Conservation (phyloP, 2,329 filamentous ascomycete genomes). For the Aspergillus sp. region DNA sequence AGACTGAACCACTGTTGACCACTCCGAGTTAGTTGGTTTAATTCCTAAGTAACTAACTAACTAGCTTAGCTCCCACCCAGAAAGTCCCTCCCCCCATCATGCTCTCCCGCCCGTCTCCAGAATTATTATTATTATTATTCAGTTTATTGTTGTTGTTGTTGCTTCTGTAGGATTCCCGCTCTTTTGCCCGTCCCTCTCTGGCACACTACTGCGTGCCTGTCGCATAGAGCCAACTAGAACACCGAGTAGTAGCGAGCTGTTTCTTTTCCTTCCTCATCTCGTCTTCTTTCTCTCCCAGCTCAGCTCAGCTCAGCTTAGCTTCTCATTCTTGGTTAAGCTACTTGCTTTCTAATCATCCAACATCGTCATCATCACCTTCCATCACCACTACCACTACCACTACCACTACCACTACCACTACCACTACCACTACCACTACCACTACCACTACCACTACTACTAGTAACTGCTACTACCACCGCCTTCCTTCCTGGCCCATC, state of each 20-base stretch:
- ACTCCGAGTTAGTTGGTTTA: background rate
- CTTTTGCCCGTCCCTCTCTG: background rate
- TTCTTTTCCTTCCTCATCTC: no score
- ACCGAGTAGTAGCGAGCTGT: no score
- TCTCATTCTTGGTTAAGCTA: background rate
- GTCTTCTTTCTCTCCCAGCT: no score
- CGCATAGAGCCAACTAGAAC: background rate
- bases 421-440: no score
- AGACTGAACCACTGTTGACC: constrained; percentile 1
- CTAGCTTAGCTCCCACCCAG: background rate
- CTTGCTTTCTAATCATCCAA: background rate
- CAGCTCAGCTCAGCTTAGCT: background rate
- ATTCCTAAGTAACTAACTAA: no score
- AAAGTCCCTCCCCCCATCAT: background rate
- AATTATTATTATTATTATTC: background rate
- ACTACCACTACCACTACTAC: background rate
- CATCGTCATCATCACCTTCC: background rate
- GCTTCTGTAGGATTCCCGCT: background rate
- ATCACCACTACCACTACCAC: background rate
- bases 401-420: no score
- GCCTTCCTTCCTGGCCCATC: constrained; percentile 1
- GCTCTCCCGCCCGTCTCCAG: constrained; percentile 2
- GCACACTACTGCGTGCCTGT: background rate
- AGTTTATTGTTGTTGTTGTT: background rate
- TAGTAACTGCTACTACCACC: background rate